Evolutionary conservation across 139 green algal species (phyloP), one percentile per base, ranked within the genome.

Genomic region (Zygnema cylindricum): DNA sequence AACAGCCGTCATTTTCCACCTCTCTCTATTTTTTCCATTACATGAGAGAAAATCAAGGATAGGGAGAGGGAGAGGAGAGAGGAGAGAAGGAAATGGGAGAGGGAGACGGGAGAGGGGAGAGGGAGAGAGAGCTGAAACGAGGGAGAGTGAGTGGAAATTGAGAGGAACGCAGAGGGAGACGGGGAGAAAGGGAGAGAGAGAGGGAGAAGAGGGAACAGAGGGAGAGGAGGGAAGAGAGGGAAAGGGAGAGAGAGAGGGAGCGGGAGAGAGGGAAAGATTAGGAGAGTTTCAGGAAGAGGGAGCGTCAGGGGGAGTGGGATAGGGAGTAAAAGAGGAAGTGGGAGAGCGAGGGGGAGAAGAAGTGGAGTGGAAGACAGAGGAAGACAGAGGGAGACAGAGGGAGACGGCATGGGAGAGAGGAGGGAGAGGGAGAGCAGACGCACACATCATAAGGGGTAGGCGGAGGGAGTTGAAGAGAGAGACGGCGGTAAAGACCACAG

Each of bases 401-500:
- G n/a, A 42, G 25, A n/a, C 42, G 35, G 76, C 71, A 81, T 11
- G 11, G 21, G 11, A 83, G 16, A 43, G 25, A 43, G 22, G 35
- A 43, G 2, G 2, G 25, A n/a, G 22, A 43, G 2, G 76, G 35
- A 43, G 21, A 69, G 35, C 2, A 43, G n/a, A 83, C 16, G 30
- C 11, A 85, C 78, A 93, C 90, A 98, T 96, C 43, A 96, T 92
- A 85, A 99, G 92, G 7, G 96, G 96, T 82, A 98, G 95, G 81
- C 96, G 95, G 93, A 99, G 95, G 85, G 97, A 92, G 49, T 95
- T 95, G 90, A 99, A 98, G 35, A 97, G 93, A 39, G 96, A 89
- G 41, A 99, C 94, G 0, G 96, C 93, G 16, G 96, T 95, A 92
- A 98, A 99, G 63, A 96, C 94, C 40, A 69, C 81, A 21, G 94